Evolutionary conservation across 164 flowering plant species (phyloP).

Genomic region (Litsea cubeba): DNA sequence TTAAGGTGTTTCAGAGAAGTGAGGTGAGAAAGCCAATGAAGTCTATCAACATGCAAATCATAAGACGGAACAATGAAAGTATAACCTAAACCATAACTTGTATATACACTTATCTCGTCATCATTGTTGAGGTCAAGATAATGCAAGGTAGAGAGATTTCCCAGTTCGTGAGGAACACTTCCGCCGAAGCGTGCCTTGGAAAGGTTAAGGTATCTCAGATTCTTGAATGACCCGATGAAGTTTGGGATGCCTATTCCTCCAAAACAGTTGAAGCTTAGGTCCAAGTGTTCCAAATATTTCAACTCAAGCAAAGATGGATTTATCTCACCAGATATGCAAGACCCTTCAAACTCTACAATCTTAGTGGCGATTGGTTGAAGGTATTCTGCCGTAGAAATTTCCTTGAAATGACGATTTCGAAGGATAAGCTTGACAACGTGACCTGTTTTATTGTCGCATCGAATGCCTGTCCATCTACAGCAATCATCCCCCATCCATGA

Average conservation of each 20-base stretch:
- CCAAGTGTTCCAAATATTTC: constrained; percentile 8
- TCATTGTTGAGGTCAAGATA: constrained; percentile 2
- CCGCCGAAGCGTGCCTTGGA: constrained; percentile 3
- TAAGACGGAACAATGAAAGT: too few species aligned
- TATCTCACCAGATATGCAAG: constrained; percentile 7
- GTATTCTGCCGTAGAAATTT: too few species aligned
- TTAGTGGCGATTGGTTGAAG: too few species aligned
- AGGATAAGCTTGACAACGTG: constrained; percentile 7
- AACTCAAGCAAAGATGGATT: constrained; percentile 13
- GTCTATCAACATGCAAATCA: background rate
- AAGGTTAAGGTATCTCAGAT: constrained; percentile 11
- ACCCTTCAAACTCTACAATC: too few species aligned
- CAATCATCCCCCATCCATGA: constrained; percentile 8
- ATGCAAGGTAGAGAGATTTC: constrained; percentile 12
- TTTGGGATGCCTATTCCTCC: constrained; percentile 7
- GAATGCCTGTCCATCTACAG: constrained; percentile 9
- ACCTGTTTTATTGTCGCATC: constrained; percentile 9
- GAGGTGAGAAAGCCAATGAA: constrained; percentile 12
- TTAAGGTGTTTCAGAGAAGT: background rate
- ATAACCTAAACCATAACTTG: too few species aligned
- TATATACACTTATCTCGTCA: background rate
- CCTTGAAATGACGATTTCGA: too few species aligned
- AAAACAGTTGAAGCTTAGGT: constrained; percentile 8
- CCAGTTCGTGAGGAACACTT: constrained; percentile 10
- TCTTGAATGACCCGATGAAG: constrained; percentile 9